Conservation (phyloP, 306 rosid species). For the Biancaea sappan region DNA sequence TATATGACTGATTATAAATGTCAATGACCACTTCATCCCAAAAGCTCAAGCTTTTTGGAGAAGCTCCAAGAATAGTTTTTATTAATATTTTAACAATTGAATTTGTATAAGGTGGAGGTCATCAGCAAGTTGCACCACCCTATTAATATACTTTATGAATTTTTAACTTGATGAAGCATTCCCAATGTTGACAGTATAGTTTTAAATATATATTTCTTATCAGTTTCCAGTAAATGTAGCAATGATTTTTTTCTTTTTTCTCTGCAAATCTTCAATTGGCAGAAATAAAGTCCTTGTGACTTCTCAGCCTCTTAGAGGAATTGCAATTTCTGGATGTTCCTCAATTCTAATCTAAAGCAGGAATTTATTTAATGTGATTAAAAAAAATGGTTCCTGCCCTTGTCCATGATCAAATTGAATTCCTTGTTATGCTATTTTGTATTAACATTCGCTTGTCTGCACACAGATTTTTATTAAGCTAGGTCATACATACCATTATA, state of each 20-base stretch:
- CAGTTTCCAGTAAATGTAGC: not conserved
- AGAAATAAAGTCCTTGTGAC: not conserved
- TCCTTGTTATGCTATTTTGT: not conserved
- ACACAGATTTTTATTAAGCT: not conserved
- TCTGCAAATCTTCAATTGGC: not conserved
- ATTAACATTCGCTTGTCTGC: not conserved
- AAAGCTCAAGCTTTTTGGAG: not conserved
- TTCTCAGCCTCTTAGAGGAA: not conserved
- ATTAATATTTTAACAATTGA: not conserved
- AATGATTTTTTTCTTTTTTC: not conserved
- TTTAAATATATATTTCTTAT: not conserved
- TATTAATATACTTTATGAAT: not conserved
- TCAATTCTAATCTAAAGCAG: not conserved
- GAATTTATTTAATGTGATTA: not conserved
- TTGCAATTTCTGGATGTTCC: not conserved
- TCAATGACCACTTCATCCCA: not conserved
- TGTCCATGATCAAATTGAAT: not conserved
- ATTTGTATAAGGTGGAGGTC: not conserved
- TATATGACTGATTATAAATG: not conserved
- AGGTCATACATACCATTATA: constrained; percentile 11
- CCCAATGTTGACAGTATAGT: not conserved
- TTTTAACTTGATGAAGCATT: not conserved
- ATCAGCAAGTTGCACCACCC: not conserved
- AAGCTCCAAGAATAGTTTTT: not conserved
- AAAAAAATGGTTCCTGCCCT: not conserved